Conservation (phyloP, 192 early-diverging fungal genomes). For the Oehlia diaphana region DNA sequence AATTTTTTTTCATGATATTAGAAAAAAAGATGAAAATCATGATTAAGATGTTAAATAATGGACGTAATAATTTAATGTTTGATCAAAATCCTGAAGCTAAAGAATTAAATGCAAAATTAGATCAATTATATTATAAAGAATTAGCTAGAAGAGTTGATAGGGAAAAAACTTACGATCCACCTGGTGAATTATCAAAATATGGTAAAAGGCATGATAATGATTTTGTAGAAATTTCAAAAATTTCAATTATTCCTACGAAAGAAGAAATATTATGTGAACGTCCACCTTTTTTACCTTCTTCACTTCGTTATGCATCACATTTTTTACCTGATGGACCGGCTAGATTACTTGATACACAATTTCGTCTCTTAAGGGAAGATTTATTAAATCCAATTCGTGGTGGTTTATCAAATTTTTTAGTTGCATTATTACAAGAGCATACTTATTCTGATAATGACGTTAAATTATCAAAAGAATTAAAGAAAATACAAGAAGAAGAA, state of each 20-base stretch:
- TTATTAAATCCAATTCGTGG: constrained; percentile 46
- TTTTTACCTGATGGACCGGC: constrained; percentile 46
- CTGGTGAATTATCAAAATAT: constrained; percentile 37
- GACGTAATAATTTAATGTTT: no score
- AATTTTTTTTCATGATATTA: constrained; percentile 8
- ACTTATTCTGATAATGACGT: no score
- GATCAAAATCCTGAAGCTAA: no score
- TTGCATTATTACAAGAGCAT: constrained; percentile 16
- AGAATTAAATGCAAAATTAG: no score
- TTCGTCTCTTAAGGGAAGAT: constrained; percentile 62
- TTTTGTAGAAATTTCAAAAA: constrained; percentile 38
- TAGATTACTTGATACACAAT: constrained; percentile 57
- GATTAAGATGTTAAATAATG: constrained; percentile 9
- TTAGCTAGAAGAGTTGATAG: no score
- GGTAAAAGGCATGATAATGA: constrained; percentile 61
- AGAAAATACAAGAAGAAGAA: neutral
- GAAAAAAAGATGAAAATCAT: constrained; percentile 5
- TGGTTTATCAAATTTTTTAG: constrained; percentile 43
- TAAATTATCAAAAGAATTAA: neutral
- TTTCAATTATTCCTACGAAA: constrained; percentile 55
- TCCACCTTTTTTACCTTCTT: constrained; percentile 47
- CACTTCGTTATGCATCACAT: constrained; percentile 39
- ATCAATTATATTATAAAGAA: no score
- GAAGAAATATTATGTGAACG: constrained; percentile 45
- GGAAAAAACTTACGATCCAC: no score